Percentiles rank a stretch among this genome's conserved stretches.
Evolutionary conservation across 2,329 filamentous ascomycete genomes (phyloP).

Genomic region (Monosporascus sp.): DNA sequence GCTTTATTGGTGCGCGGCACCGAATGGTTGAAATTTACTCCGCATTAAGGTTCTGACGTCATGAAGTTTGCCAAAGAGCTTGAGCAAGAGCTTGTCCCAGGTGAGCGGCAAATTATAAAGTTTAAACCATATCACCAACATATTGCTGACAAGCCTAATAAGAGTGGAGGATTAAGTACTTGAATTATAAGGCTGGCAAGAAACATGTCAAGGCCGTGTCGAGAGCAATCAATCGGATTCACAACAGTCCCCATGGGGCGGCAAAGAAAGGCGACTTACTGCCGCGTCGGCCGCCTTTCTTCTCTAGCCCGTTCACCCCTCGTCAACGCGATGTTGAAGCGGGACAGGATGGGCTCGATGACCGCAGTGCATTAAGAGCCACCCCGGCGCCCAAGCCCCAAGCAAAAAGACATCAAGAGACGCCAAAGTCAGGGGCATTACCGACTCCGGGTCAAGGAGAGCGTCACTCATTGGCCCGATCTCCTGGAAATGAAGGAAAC

Average conservation of each 20-base stretch:
- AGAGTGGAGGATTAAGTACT: conserved; percentile 92
- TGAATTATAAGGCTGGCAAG: conserved; percentile 93
- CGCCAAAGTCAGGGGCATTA: conserved; percentile 12
- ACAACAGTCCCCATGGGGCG: conserved; percentile 41
- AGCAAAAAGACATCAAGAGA: conserved; percentile 4
- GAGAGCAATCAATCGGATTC: conserved; percentile 62
- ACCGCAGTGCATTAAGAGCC: conserved; percentile 18
- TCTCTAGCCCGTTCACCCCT: conserved; percentile 20
- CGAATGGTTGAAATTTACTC: no score
- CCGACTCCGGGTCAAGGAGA: conserved; percentile 27
- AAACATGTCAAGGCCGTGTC: conserved; percentile 84
- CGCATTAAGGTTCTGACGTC: conserved; percentile 22
- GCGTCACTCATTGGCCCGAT: conserved; percentile 34
- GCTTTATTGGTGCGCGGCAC: no score
- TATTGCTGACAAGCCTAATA: not conserved
- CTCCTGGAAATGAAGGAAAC: conserved; percentile 33
- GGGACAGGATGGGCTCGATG: conserved; percentile 6
- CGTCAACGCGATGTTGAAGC: conserved; percentile 13
- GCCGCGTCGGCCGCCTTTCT: conserved; percentile 27
- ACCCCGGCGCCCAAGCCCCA: conserved; percentile 23
- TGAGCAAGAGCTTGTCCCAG: conserved; percentile 81
- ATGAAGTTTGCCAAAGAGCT: conserved; percentile 74
- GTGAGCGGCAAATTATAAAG: conserved; percentile 32
- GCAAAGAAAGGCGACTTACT: conserved; percentile 26
- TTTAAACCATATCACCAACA: not conserved